These are phyloP conservation scores for Colletotrichum viniferum DNA, from an alignment of 2,329 filamentous ascomycete species.

Conservation along the genomic window DNA sequence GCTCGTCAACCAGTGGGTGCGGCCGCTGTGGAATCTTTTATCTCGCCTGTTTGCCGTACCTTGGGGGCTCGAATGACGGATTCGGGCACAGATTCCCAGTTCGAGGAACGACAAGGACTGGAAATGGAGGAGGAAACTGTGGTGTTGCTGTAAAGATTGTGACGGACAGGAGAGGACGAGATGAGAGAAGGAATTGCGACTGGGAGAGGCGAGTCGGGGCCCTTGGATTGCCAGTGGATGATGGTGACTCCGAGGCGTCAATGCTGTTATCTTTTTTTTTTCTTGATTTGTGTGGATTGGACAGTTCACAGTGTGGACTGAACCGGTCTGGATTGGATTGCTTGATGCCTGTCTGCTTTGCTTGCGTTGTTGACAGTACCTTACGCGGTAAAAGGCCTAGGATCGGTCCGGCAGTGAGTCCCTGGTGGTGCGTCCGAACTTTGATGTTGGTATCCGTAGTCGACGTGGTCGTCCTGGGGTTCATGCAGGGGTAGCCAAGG, in stretches of 20 bases:
- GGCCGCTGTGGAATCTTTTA: constrained; percentile 13
- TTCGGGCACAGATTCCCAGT: constrained; percentile 10
- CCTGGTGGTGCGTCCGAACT: not conserved
- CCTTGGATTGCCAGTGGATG: not conserved
- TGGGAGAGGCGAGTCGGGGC: not conserved
- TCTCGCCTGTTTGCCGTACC: constrained; percentile 10
- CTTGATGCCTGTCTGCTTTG: constrained; percentile 1
- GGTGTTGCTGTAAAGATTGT: constrained; percentile 18
- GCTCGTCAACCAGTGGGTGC: not conserved
- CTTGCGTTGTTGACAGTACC: not conserved
- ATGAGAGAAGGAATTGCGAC: not conserved
- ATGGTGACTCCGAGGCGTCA: constrained; percentile 6
- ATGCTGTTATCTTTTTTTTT: not conserved
- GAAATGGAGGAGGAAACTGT: not conserved
- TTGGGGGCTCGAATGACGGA: constrained; percentile 7
- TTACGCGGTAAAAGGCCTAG: not conserved
- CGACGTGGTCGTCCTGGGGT: constrained; percentile 11
- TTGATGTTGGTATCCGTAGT: not conserved
- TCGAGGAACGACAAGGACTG: constrained; percentile 15
- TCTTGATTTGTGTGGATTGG: not conserved
- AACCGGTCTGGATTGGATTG: not conserved
- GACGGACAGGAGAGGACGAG: constrained; percentile 3
- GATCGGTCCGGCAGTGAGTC: not conserved
- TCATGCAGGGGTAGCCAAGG: constrained; percentile 6
- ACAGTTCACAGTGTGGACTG: not conserved